phyloP scores from a whole-genome alignment of 805 yeast species.

The Wickerhamiella spandovensis region DNA sequence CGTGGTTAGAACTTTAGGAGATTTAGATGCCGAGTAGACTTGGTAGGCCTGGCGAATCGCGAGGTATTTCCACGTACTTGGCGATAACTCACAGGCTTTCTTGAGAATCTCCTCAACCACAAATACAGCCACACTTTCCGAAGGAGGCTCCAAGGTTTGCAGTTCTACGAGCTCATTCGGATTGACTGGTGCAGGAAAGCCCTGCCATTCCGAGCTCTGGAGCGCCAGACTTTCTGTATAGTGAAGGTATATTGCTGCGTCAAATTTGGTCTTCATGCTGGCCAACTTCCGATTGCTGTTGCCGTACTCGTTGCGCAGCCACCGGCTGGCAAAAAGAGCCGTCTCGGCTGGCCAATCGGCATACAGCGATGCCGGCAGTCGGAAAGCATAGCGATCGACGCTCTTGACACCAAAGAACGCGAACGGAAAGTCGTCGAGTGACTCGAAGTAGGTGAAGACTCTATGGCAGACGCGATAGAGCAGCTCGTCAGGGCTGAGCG shows the following conservation, averaged over 20 bases:
- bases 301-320: not conserved
- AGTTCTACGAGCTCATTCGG: not conserved
- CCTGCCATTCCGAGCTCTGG: not conserved
- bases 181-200: not conserved
- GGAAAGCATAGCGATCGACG: not conserved
- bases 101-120: not conserved
- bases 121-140: not conserved
- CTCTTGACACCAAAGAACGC: not conserved
- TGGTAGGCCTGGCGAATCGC: not conserved
- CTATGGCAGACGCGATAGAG: not conserved
- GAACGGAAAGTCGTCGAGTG: slow-evolving; percentile 1
- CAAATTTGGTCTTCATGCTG: not conserved
- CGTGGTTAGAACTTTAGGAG: not conserved
- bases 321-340: not conserved
- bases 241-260: not conserved
- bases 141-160: not conserved
- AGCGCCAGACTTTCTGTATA: not conserved
- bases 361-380: not conserved
- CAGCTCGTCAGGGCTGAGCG: not conserved
- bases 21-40: not conserved
- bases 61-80: not conserved
- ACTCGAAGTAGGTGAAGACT: not conserved
- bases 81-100: not conserved
- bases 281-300: not conserved
- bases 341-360: not conserved